Conservation (phyloP, 768 basidiomycete species). For the Hygrophorus pudorinus region DNA sequence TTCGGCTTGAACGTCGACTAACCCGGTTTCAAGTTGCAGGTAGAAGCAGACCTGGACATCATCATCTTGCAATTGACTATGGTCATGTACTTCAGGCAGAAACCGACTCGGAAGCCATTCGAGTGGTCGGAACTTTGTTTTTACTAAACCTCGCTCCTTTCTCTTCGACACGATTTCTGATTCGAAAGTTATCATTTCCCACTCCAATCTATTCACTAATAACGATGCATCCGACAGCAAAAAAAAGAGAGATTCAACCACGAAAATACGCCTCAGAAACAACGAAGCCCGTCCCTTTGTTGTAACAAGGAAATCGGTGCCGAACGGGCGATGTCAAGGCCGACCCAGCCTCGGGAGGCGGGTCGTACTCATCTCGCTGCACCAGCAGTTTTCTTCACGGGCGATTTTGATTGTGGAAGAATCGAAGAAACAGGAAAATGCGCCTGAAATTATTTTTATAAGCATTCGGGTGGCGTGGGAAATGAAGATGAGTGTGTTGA, state of each 20-base stretch:
- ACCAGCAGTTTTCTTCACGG: conserved; percentile 44
- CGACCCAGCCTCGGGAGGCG: conserved; percentile 26
- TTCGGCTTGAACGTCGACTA: no score
- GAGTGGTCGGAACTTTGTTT: no score
- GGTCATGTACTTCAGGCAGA: no score
- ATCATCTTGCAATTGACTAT: no score
- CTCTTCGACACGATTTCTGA: no score
- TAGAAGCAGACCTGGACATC: no score
- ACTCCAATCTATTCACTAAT: no score
- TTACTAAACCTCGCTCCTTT: no score
- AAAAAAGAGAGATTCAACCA: conserved; percentile 8
- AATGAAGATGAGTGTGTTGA: conserved; percentile 24
- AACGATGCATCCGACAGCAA: no score
- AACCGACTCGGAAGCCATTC: no score
- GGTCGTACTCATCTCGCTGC: conserved; percentile 49
- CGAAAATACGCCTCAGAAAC: conserved; percentile 42
- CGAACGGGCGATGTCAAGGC: conserved; percentile 59
- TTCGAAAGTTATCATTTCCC: no score
- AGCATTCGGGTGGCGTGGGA: background rate
- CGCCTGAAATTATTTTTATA: background rate
- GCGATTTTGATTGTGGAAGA: conserved; percentile 39
- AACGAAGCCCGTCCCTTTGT: conserved; percentile 46
- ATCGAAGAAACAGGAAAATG: conserved; percentile 19
- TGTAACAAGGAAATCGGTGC: conserved; percentile 51
- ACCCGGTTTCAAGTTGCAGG: no score